A percentile compares a stretch with the other conserved stretches of the same genome.
These are phyloP conservation scores for Mucor plumbeus DNA, from an alignment of 371 early-diverging fungal species.

Conservation along the genomic window DNA sequence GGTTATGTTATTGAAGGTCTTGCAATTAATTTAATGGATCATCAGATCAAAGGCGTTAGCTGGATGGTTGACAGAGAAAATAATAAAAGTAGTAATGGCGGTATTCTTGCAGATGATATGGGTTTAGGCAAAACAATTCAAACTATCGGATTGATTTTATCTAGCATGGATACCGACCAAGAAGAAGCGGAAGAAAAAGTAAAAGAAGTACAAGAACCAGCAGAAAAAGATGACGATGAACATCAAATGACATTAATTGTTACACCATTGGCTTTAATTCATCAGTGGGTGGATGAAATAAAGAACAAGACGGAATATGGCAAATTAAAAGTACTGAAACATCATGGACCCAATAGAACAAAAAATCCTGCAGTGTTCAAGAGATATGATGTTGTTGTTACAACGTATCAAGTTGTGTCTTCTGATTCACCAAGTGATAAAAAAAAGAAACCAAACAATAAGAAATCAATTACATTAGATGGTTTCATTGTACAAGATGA, in stretches of 20 bases:
- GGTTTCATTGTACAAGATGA: constrained; percentile 10
- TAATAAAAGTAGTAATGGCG: constrained; percentile 62
- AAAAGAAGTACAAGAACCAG: background rate
- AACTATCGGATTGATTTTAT: constrained; percentile 75
- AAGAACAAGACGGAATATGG: constrained; percentile 52
- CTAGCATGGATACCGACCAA: constrained; percentile 22
- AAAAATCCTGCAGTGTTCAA: constrained; percentile 43
- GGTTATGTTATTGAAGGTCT: constrained; percentile 40
- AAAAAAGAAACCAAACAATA: constrained; percentile 18
- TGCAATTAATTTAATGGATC: constrained; percentile 38
- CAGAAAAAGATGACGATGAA: constrained; percentile 12
- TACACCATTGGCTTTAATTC: constrained; percentile 67
- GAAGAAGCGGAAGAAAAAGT: constrained; percentile 26
- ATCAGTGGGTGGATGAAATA: constrained; percentile 75
- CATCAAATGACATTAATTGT: constrained; percentile 65
- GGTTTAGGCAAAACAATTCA: constrained; percentile 93
- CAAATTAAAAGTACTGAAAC: constrained; percentile 58
- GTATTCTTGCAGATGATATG: constrained; percentile 86
- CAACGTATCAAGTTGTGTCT: constrained; percentile 72
- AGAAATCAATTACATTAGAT: constrained; percentile 7
- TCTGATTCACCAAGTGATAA: constrained; percentile 43
- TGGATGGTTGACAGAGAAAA: constrained; percentile 58
- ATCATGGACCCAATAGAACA: constrained; percentile 61
- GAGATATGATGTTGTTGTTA: constrained; percentile 74
- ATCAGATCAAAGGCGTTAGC: constrained; percentile 46